phyloP scores from a whole-genome alignment of 2,329 filamentous ascomycete species.

The Ceratocystis eucalypticola region DNA sequence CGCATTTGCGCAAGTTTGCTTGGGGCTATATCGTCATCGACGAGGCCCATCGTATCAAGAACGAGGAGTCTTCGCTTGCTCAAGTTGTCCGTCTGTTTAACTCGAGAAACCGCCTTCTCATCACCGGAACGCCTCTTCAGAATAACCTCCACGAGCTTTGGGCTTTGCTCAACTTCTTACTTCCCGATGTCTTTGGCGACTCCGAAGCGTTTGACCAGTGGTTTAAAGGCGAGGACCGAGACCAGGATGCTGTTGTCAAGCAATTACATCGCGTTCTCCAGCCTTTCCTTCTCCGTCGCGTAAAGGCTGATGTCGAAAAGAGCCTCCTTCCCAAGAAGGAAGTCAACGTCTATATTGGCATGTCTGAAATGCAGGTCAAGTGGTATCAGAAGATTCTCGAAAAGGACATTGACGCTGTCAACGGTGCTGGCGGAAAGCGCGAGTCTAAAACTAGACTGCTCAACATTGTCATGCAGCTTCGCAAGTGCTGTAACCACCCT shows the following conservation, averaged over 20 bases:
- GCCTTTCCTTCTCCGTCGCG: conserved; percentile 85
- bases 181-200: conserved; percentile 97
- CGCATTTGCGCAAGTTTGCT: conserved; percentile 89
- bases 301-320: conserved; percentile 97
- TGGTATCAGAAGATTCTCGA: conserved; percentile 99
- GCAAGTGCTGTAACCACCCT: conserved; percentile 97
- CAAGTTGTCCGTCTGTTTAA: conserved; percentile 95
- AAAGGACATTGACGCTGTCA: conserved; percentile 97
- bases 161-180: conserved; percentile 90
- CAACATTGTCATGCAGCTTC: conserved; percentile 98
- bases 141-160: conserved; percentile 97
- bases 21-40: conserved; percentile 99
- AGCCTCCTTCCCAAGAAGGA: conserved; percentile 95
- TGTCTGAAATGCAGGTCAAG: conserved; percentile 98
- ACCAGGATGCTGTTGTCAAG: conserved; percentile 90
- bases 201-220: conserved; percentile 94
- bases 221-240: conserved; percentile 82
- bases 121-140: conserved; percentile 91
- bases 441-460: conserved; percentile 94
- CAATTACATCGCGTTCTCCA: conserved; percentile 87
- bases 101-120: conserved; percentile 85
- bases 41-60: conserved; percentile 96
- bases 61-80: conserved; percentile 91
- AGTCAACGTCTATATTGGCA: conserved; percentile 89
- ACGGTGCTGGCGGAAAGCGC: conserved; percentile 87